Evolutionary conservation across 371 early-diverging fungal genomes (phyloP), one percentile per base, ranked within the genome.

Genomic region (Modicella reniformis): DNA sequence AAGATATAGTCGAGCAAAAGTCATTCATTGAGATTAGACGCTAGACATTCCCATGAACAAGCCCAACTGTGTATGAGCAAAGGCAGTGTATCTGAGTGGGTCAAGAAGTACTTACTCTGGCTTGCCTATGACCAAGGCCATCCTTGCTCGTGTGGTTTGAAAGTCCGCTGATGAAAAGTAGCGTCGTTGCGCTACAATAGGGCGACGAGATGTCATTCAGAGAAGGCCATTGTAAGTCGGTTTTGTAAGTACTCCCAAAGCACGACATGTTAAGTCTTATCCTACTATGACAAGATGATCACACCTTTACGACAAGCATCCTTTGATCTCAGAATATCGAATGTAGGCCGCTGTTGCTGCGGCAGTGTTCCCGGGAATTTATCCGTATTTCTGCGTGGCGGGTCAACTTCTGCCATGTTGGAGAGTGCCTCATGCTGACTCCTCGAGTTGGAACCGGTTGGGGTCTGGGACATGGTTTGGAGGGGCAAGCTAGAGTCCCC

Each of bases 111-210:
- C 71, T 34, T 65, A 76, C 77, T 65, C 57, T 56, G 30, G 10
- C 26, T 52, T 67, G 44, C 77, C 72, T 29, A 26, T 32, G 21
- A 68, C 34, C 4, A 32, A 17, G n/a, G 53, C 55, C 3, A 55
- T 72, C 61, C 50, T 71, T 25, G 67, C 62, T 50, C 77, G 51
- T 2, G 72, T 64, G 21, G 72, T 28, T 0, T 28, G 7, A 8
- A 60, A 25, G 12, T 53, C 57, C 9, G 56, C 48, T 6, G 61
- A 33, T 13, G 6, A 37, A 57, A 76, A 76, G 68, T 51, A 68
- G 1, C 65, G 63, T 29, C 68, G 47, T 21, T 72, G 77, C 10
- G 62, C 72, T 67, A 32, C 50, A 6, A 5, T 30, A 15, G 15
- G 21, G 50, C 2, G 25, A 50, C 6, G 44, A 17, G 3, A 3